These are phyloP conservation scores for Acacia crassicarpa DNA, from an alignment of 306 rosid genomes.

Conservation along the genomic window DNA sequence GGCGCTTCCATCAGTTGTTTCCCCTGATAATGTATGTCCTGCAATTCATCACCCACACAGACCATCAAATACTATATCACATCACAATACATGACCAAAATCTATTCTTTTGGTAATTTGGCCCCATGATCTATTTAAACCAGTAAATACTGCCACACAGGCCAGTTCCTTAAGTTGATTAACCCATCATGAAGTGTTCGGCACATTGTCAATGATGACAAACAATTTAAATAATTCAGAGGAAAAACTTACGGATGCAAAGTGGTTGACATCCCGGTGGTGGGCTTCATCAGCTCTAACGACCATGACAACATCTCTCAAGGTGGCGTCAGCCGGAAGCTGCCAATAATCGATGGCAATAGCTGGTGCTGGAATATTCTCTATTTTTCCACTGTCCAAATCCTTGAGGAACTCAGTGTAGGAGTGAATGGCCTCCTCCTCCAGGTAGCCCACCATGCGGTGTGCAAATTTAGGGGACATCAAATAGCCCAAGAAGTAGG, in stretches of 20 bases:
- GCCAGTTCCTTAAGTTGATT: not conserved
- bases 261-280: slow-evolving; percentile 82
- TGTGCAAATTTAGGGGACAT: slow-evolving; percentile 74
- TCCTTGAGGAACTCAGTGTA: slow-evolving; percentile 80
- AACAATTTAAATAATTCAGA: not conserved
- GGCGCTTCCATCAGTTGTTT: slow-evolving; percentile 60
- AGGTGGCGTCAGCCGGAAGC: slow-evolving; percentile 53
- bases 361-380: slow-evolving; percentile 75
- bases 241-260: slow-evolving; percentile 57
- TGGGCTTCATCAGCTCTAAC: slow-evolving; percentile 83
- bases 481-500: slow-evolving; percentile 67
- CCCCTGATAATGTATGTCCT: slow-evolving; percentile 77
- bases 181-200: not conserved
- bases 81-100: no score
- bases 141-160: not conserved
- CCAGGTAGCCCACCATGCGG: slow-evolving; percentile 82
- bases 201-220: not conserved
- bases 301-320: slow-evolving; percentile 68
- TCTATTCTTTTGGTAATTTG: no score
- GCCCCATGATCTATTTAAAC: not conserved
- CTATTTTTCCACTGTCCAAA: slow-evolving; percentile 64
- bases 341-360: slow-evolving; percentile 82
- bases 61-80: not conserved
- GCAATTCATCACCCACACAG: slow-evolving; percentile 33
- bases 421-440: slow-evolving; percentile 80